Evolutionary conservation across 352 stramenopile genomes (phyloP).

Genomic region (Hyaloperonospora brassicae): DNA sequence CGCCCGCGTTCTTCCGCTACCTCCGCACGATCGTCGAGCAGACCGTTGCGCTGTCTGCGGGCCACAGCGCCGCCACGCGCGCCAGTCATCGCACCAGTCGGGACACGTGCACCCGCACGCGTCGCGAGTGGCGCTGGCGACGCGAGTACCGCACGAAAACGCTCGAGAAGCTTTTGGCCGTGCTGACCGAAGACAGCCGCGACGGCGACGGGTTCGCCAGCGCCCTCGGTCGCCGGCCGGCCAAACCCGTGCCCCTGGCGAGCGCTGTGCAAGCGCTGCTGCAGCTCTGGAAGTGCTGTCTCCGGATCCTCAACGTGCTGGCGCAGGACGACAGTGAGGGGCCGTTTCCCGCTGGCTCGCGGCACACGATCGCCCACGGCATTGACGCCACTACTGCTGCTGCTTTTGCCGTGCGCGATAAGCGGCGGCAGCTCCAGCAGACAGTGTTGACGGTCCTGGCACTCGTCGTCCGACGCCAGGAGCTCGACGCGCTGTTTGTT

Average conservation of each 20-base stretch:
- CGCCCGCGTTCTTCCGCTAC: constrained; percentile 30
- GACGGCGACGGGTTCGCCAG: constrained; percentile 25
- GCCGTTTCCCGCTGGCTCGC: constrained; percentile 12
- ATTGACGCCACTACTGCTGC: constrained; percentile 10
- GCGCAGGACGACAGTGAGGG: constrained; percentile 17
- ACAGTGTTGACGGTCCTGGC: constrained; percentile 29
- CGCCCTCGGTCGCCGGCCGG: constrained; percentile 23
- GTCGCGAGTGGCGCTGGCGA: constrained; percentile 15
- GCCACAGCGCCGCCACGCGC: constrained; percentile 14
- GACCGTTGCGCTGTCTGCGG: constrained; percentile 13
- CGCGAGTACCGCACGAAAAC: constrained; percentile 27
- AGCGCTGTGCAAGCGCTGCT: constrained; percentile 37
- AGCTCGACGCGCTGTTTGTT: constrained; percentile 55
- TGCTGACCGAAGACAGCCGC: constrained; percentile 26
- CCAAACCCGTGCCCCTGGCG: constrained; percentile 29
- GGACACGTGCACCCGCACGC: constrained; percentile 6
- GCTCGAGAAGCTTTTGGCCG: constrained; percentile 26
- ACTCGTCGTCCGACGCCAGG: constrained; percentile 37
- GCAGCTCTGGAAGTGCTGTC: constrained; percentile 48
- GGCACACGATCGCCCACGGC: constrained; percentile 27
- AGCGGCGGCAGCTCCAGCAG: constrained; percentile 30
- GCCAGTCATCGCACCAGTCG: constrained; percentile 12
- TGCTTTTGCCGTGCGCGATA: constrained; percentile 9
- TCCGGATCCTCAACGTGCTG: constrained; percentile 38
- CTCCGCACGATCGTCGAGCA: constrained; percentile 27